Evolutionary conservation across 192 early-diverging fungal species (phyloP), one percentile per base, ranked within the genome.

Genomic region (Tieghemiomyces parasiticus): DNA sequence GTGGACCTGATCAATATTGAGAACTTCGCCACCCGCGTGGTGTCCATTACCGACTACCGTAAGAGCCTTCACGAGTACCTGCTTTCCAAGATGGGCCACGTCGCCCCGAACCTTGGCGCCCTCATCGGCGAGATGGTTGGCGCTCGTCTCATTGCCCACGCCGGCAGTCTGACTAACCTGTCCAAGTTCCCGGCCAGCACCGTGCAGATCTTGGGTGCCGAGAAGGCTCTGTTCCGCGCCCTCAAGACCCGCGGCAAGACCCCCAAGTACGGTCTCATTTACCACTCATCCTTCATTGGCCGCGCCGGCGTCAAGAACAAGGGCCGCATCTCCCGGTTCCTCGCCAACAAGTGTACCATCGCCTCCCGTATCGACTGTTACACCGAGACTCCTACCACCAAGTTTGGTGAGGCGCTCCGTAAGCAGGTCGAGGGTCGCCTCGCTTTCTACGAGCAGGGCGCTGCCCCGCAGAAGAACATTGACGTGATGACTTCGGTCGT

Each of bases 281-380:
- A 93, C 80, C 89, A 97, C 74, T 91, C 94, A 24, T 86, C 89
- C 14, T 88, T 95, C 64, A 92, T 97, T 68, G 94, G 92, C 52
- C 89, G 87, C 60, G 94, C 94, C 9, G 92, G 84, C 47, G 74
- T 81, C 48, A 99, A 99, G 84, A 95, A 97, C 85, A 99, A 99
- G 87, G 79, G 73, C 61, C 81, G 91, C 55, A 97, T 99, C 53
- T 97, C 95, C 54, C 89, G 95, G 60, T 91, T 97, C 61, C 81
- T 99, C 24, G 95, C 95, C 66, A 99, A 96, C 83, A 99, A 99
- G 76, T 91, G 89, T 65, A 83, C 91, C 9, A 93, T 99, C 74
- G 93, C 93, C 20, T 91, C 89, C 29, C 80, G 95, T 59, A 93
- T 99, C 61, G 95, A 99, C 70, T 95, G 91, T 71, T 97, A 93